These are phyloP conservation scores for Mortierella sp. DNA, from an alignment of 371 early-diverging fungal species.

Conservation along the genomic window DNA sequence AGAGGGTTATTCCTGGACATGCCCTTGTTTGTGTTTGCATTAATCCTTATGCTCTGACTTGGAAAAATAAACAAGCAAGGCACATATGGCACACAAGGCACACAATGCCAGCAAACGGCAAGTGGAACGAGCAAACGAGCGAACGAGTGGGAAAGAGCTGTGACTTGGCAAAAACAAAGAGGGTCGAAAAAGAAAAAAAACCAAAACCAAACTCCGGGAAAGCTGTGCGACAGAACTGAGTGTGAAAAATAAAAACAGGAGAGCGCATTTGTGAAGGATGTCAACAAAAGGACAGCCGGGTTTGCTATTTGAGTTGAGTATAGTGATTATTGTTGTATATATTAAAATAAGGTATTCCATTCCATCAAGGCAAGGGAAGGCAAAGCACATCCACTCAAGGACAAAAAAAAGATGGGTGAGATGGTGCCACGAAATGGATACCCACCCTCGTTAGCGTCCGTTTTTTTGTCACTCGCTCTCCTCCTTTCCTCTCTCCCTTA, in stretches of 20 bases:
- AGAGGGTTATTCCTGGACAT: neutral
- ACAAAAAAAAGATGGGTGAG: neutral
- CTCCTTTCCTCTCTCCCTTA: neutral
- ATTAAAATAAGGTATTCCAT: neutral
- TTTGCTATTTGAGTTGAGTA: neutral
- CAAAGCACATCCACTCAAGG: neutral
- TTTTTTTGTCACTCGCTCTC: neutral
- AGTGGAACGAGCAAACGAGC: neutral
- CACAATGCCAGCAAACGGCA: neutral
- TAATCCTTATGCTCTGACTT: too few species aligned
- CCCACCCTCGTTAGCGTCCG: slow-evolving; percentile 4
- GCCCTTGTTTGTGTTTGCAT: too few species aligned
- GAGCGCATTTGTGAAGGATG: neutral
- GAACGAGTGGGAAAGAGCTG: neutral
- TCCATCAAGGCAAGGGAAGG: neutral
- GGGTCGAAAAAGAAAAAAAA: neutral
- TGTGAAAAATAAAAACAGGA: neutral
- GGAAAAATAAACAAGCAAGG: neutral
- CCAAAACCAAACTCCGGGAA: slow-evolving; percentile 8
- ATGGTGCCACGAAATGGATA: slow-evolving; percentile 5
- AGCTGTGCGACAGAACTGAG: slow-evolving; percentile 17
- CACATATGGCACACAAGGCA: neutral
- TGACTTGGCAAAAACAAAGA: neutral
- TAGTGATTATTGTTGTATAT: too few species aligned
- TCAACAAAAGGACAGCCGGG: slow-evolving; percentile 12